Percentiles rank a stretch among this genome's conserved stretches.
These are phyloP conservation scores for Coemansia sp. DNA, from an alignment of 192 early-diverging fungal species.

Conservation along the genomic window DNA sequence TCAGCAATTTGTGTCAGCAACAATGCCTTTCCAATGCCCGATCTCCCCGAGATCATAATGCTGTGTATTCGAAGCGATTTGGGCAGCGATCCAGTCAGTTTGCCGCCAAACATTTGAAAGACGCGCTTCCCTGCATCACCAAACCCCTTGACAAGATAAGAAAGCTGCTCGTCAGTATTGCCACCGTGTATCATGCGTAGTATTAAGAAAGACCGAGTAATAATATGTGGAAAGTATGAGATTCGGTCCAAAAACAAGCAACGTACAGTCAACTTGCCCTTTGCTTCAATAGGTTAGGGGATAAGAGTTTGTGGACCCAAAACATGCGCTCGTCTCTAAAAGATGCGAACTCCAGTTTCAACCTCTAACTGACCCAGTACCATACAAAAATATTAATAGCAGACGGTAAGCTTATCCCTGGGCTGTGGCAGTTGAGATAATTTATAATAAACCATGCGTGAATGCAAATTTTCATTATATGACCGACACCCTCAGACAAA, in stretches of 20 bases:
- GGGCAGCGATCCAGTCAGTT: conserved; percentile 4
- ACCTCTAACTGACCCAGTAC: too few species aligned
- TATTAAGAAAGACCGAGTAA: neutral
- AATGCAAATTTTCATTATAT: too few species aligned
- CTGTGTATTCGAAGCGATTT: conserved; percentile 19
- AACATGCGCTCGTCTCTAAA: neutral
- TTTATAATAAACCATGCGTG: too few species aligned
- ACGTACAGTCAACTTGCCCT: neutral
- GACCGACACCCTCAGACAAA: too few species aligned
- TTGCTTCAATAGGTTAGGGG: neutral
- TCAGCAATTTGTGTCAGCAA: conserved; percentile 25
- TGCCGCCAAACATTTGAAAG: conserved; percentile 33
- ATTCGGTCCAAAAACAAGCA: neutral
- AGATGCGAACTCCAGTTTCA: too few species aligned
- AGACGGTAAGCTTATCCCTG: too few species aligned
- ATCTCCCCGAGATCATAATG: conserved; percentile 44
- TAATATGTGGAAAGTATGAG: neutral
- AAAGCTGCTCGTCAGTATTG: neutral
- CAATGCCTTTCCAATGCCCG: conserved; percentile 53
- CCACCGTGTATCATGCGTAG: neutral
- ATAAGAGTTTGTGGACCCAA: neutral
- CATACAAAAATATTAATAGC: too few species aligned
- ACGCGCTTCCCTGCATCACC: conserved; percentile 42
- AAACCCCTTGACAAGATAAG: conserved; percentile 34
- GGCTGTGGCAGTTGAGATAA: too few species aligned